Conservation (phyloP, 2,329 filamentous ascomycete genomes). For the Beauveria scarabaeidicola region DNA sequence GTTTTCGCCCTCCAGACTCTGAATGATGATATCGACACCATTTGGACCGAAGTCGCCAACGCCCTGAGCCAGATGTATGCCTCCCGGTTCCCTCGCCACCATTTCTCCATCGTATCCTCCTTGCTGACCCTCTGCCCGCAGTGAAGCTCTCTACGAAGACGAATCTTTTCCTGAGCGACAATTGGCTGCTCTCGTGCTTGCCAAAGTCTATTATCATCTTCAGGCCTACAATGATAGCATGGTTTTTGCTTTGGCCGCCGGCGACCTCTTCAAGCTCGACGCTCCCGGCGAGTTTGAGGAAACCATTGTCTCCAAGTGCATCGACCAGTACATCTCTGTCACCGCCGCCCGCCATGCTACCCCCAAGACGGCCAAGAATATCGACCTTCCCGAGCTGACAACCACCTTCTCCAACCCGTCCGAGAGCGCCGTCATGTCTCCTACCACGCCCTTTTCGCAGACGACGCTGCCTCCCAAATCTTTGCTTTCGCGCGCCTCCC, state of each 20-base stretch:
- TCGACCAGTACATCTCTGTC: conserved; percentile 92
- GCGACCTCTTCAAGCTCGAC: conserved; percentile 90
- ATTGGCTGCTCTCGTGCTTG: conserved; percentile 85
- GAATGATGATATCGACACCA: conserved; percentile 91
- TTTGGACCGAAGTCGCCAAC: conserved; percentile 95
- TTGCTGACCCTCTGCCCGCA: conserved; percentile 30
- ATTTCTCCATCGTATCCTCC: background rate
- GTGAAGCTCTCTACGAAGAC: conserved; percentile 96
- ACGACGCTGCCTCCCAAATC: conserved; percentile 90
- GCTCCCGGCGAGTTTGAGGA: conserved; percentile 92
- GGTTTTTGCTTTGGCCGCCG: conserved; percentile 91
- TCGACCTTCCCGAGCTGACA: conserved; percentile 59
- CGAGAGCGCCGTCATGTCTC: conserved; percentile 69
- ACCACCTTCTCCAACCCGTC: conserved; percentile 66
- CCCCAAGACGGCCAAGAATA: conserved; percentile 33
- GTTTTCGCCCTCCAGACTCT: conserved; percentile 91
- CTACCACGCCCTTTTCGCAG: conserved; percentile 91
- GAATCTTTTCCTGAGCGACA: conserved; percentile 88
- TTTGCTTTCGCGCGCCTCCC: conserved; percentile 74
- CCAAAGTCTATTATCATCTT: conserved; percentile 98
- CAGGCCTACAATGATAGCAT: conserved; percentile 99
- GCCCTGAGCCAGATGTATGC: conserved; percentile 84
- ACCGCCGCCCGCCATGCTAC: conserved; percentile 43
- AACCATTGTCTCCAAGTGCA: conserved; percentile 96
- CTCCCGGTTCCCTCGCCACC: conserved; percentile 1